Evolutionary conservation across 2,329 filamentous ascomycete species (phyloP), one percentile per base, ranked within the genome.

Genomic region (Claviceps spartinae): DNA sequence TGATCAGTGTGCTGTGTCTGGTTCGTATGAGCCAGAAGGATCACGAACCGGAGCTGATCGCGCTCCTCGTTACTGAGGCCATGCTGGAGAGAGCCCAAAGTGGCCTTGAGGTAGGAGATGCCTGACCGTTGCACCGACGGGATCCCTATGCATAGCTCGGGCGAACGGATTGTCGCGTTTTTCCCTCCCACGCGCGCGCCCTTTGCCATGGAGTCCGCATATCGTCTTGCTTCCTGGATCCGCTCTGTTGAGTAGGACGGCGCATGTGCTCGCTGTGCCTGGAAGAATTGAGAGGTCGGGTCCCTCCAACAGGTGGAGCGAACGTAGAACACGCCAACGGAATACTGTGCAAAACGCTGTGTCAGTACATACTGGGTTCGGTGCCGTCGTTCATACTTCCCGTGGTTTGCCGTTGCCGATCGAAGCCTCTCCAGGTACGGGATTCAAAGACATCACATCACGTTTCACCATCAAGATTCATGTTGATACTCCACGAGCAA

Each of bases 211-310:
- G 22, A 26, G 14, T 53, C 54, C 30, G 48, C 48, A 20, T 49
- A 56, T 24, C 43, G 26, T 18, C 48, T 34, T 11, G 52, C 47
- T 22, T 56, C 43, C 6, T 46, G 26, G 6, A 54, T 54, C 22
- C 54, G 47, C 14, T 48, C 38, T 34, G 36, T 40, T n/a, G 54
- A 56, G 46, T 53, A 54, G 4, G 26, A 34, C 1, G 54, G 49
- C 2, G 22, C 46, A 45, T 52, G 48, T 13, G 54, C 54, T 6
- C 45, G 37, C 13, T 46, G 18, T 5, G 42, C 26, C 11, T 50
- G 38, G 50, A 54, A 56, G 40, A 56, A 56, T 3, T 13, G 18
- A 5, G 54, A 56, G 8, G 50, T 54, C 16, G 54, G 52, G n/a
- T 54, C 54, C 24, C 48, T 48, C 52, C 52, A 56, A 22, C 52